Evolutionary conservation across 164 flowering plant species (phyloP).

Genomic region (Berberis thunbergii): DNA sequence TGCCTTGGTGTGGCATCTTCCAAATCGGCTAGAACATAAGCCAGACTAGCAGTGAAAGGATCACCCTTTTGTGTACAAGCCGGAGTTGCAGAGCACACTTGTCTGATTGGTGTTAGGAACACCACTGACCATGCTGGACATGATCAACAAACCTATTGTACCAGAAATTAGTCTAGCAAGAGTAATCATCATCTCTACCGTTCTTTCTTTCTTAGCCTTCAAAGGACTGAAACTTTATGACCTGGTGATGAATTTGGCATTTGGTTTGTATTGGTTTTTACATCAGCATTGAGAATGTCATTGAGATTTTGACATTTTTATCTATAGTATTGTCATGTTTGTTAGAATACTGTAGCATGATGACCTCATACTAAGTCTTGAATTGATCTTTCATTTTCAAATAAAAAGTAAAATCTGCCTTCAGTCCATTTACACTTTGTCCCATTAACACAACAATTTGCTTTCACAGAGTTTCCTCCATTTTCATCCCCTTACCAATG

Average conservation of each 20-base stretch:
- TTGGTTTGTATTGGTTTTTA: slow-evolving; percentile 5
- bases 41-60: slow-evolving; percentile 44
- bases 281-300: slow-evolving; percentile 3
- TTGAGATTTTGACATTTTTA: not conserved
- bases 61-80: slow-evolving; percentile 29
- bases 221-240: not conserved
- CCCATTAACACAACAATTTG: no score
- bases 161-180: slow-evolving; percentile 6
- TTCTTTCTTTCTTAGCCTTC: not conserved
- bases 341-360: not conserved
- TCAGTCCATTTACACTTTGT: no score
- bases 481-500: no score
- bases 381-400: no score
- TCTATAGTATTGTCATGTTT: not conserved
- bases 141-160: slow-evolving; percentile 9
- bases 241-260: not conserved
- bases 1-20: slow-evolving; percentile 24
- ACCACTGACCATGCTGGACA: slow-evolving; percentile 8
- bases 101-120: slow-evolving; percentile 33
- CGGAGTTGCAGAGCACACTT: slow-evolving; percentile 39
- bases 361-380: no score
- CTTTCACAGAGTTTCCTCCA: no score
- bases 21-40: slow-evolving; percentile 37
- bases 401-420: no score
- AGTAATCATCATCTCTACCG: slow-evolving; percentile 11